Evolutionary conservation across 768 basidiomycete species (phyloP).

Genomic region (Thelephora ganbajun): DNA sequence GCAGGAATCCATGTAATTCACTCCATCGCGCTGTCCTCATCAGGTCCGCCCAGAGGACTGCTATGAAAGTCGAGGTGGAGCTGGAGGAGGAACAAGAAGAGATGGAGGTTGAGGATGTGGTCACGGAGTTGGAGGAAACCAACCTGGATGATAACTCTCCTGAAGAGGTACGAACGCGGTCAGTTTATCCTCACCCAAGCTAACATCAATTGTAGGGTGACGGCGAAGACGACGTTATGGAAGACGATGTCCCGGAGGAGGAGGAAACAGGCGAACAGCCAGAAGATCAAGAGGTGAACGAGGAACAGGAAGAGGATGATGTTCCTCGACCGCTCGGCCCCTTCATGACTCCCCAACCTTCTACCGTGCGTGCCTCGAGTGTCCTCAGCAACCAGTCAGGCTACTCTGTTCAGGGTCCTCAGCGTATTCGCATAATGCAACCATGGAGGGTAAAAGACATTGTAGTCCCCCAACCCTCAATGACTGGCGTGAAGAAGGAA

Average conservation of each 20-base stretch:
- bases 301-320: conserved; percentile 4
- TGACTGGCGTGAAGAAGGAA: conserved; percentile 9
- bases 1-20: conserved; percentile 24
- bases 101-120: conserved; percentile 33
- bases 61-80: conserved; percentile 36
- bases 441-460: conserved; percentile 47
- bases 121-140: conserved; percentile 7
- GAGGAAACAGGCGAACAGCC: conserved; percentile 10
- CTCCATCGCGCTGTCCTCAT: conserved; percentile 61
- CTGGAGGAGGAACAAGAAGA: conserved; percentile 34
- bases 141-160: conserved; percentile 8
- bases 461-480: conserved; percentile 22
- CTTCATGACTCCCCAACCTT: conserved; percentile 48
- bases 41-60: conserved; percentile 51
- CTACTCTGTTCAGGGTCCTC: conserved; percentile 22
- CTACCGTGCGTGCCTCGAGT: conserved; percentile 9
- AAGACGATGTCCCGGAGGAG: conserved; percentile 4
- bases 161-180: not conserved
- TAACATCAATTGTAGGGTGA: no score
- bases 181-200: no score
- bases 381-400: conserved; percentile 4
- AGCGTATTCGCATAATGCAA: conserved; percentile 32
- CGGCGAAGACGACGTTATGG: conserved; percentile 7
- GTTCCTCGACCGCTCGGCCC: conserved; percentile 12
- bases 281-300: conserved; percentile 11